Conservation (phyloP, 2,329 filamentous ascomycete species). For the Trichocomaceae sp. region DNA sequence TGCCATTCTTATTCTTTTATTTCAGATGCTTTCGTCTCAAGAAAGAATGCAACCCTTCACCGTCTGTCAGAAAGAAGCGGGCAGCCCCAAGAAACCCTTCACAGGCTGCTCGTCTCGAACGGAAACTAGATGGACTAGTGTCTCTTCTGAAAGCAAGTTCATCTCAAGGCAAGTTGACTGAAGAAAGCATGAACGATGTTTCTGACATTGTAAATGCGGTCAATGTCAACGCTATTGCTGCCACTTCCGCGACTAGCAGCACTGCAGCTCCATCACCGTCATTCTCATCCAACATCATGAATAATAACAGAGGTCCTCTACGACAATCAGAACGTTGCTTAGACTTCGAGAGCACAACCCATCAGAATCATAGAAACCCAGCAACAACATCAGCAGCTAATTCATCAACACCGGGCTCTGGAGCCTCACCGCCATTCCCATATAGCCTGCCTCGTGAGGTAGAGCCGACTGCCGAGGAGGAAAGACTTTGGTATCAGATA, state of each 20-base stretch:
- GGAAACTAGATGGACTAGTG: conserved; percentile 23
- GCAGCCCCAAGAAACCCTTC: conserved; percentile 12
- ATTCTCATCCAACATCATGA: neutral
- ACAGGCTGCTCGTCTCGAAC: conserved; percentile 21
- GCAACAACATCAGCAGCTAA: neutral
- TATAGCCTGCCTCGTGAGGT: conserved; percentile 6
- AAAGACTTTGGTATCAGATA: conserved; percentile 34
- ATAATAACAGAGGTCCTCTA: neutral
- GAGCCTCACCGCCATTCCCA: conserved; percentile 1
- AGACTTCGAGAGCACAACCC: neutral
- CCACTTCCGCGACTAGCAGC: neutral
- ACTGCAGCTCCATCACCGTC: neutral
- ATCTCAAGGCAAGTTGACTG: neutral
- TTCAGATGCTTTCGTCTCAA: conserved; percentile 38
- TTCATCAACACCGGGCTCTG: conserved; percentile 1
- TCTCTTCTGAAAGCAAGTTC: conserved; percentile 23
- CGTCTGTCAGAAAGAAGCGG: conserved; percentile 26
- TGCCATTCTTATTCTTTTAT: neutral
- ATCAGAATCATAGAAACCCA: neutral
- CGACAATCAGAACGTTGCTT: neutral
- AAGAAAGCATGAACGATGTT: neutral
- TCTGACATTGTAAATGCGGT: neutral
- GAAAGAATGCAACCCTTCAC: conserved; percentile 36
- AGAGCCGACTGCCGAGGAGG: conserved; percentile 27
- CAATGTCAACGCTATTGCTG: neutral